These are phyloP conservation scores for Henckelia pumila DNA, from an alignment of 257 asterid species.

Conservation along the genomic window DNA sequence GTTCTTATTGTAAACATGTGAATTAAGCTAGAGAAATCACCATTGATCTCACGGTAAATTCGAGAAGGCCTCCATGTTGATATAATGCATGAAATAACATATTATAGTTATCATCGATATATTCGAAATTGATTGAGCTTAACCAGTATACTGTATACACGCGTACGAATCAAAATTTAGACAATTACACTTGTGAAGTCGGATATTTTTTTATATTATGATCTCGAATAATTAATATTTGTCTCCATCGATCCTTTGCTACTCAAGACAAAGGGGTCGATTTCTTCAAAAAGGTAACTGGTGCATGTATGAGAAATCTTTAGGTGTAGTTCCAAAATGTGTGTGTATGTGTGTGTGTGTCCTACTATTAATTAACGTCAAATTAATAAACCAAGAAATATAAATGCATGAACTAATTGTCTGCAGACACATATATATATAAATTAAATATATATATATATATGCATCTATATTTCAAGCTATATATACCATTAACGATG, in stretches of 20 bases:
- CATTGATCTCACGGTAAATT: background rate
- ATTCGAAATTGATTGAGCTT: background rate
- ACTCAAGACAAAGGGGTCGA: slow-evolving; percentile 44
- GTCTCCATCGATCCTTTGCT: slow-evolving; percentile 39
- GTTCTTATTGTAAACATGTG: no score
- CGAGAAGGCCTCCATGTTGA: no score
- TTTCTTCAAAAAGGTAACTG: slow-evolving; percentile 47
- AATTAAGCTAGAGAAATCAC: background rate
- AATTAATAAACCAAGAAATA: background rate
- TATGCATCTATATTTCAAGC: background rate
- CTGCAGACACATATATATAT: no score
- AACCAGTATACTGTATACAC: no score
- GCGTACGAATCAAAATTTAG: background rate
- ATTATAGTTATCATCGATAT: no score
- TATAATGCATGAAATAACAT: background rate
- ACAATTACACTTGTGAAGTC: background rate
- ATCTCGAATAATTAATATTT: slow-evolving; percentile 27
- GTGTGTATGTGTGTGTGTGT: no score
- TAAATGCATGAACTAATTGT: background rate
- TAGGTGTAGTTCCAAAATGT: background rate
- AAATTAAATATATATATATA: no score
- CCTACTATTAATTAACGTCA: background rate
- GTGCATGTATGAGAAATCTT: slow-evolving; percentile 36
- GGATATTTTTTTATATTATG: background rate
- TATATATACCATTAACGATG: no score